phyloP scores from a whole-genome alignment of 768 basidiomycete genomes.

The Rhizopogon sp. region DNA sequence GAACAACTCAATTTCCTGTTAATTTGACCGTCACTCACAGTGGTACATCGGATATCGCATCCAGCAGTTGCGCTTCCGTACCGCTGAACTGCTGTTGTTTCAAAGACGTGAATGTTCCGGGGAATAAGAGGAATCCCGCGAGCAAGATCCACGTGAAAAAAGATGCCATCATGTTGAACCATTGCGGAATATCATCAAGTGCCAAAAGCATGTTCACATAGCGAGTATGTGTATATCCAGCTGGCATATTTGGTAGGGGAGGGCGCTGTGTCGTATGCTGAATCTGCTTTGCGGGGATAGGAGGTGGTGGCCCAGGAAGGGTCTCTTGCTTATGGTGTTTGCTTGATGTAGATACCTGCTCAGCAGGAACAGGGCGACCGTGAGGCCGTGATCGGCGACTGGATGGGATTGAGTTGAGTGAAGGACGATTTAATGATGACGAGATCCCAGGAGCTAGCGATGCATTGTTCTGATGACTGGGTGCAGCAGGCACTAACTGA shows the following conservation, averaged over 20 bases:
- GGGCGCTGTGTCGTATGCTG: conserved; percentile 16
- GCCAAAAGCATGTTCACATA: conserved; percentile 63
- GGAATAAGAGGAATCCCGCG: conserved; percentile 59
- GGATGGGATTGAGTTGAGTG: conserved; percentile 3
- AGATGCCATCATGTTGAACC: conserved; percentile 45
- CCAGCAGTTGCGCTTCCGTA: conserved; percentile 28
- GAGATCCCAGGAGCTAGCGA: conserved; percentile 9
- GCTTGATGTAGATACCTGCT: neutral
- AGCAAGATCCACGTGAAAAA: conserved; percentile 63
- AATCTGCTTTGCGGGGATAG: conserved; percentile 11
- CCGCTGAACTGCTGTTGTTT: conserved; percentile 17
- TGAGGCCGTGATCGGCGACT: conserved; percentile 15
- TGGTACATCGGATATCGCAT: conserved; percentile 36
- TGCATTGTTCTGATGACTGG: conserved; percentile 5
- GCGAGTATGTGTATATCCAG: conserved; percentile 32
- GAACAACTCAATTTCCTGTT: neutral
- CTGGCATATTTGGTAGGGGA: conserved; percentile 16
- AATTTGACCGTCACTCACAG: conserved; percentile 31
- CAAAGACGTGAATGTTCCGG: conserved; percentile 54
- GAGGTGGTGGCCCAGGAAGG: neutral
- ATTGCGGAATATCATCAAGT: conserved; percentile 46
- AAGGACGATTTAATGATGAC: conserved; percentile 5
- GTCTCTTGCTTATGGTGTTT: neutral
- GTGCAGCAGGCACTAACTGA: neutral
- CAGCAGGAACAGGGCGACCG: conserved; percentile 7